Evolutionary conservation across 2,329 filamentous ascomycete genomes (phyloP).

Genomic region (Hymenoscyphus salicellus): DNA sequence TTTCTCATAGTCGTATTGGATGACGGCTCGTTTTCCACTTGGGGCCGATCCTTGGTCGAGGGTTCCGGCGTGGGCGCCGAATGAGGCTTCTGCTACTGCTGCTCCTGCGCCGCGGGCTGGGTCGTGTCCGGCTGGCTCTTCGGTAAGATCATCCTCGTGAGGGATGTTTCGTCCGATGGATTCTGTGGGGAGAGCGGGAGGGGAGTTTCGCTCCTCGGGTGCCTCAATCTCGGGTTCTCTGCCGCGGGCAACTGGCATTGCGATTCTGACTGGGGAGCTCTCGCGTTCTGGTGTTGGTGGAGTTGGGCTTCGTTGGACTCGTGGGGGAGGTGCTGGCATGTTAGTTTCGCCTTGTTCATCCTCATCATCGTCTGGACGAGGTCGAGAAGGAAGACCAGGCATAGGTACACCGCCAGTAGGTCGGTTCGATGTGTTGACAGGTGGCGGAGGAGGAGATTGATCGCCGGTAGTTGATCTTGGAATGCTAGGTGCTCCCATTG

Average conservation of each 20-base stretch:
- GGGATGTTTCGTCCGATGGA: conserved; percentile 62
- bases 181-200: conserved; percentile 60
- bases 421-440: conserved; percentile 44
- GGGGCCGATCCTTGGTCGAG: conserved; percentile 45
- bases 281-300: conserved; percentile 51
- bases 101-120: conserved; percentile 56
- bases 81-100: conserved; percentile 49
- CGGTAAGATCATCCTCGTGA: conserved; percentile 60
- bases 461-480: conserved; percentile 31
- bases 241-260: conserved; percentile 75
- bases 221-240: conserved; percentile 52
- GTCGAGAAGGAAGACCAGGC: conserved; percentile 68
- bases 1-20: conserved; percentile 96
- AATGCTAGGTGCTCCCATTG: conserved; percentile 56
- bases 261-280: conserved; percentile 77
- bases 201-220: conserved; percentile 46
- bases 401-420: conserved; percentile 76
- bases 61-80: conserved; percentile 39
- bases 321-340: conserved; percentile 42
- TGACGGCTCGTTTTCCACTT: conserved; percentile 70
- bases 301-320: conserved; percentile 36
- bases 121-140: conserved; percentile 62
- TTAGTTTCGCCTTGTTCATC: conserved; percentile 52
- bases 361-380: conserved; percentile 43
- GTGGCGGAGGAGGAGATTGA: conserved; percentile 35